A percentile compares a stretch with the other conserved stretches of the same genome.
Evolutionary conservation across 2,329 filamentous ascomycete genomes (phyloP).

Genomic region (Scedosporium aurantiacum): DNA sequence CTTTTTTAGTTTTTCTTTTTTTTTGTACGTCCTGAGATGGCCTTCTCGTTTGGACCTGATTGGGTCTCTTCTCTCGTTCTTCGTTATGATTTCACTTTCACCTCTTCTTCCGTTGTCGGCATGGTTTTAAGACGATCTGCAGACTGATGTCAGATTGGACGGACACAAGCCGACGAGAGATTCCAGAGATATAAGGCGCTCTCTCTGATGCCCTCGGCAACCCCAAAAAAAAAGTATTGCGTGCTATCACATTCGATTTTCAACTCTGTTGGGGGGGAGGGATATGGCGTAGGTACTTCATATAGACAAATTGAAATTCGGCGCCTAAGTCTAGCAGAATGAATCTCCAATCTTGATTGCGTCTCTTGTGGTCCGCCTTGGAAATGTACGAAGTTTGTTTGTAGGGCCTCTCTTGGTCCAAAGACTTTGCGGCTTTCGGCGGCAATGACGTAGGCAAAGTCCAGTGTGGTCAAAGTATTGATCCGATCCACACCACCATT

Average conservation of each 20-base stretch:
- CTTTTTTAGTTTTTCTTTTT: neutral
- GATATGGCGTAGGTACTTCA: constrained; percentile 2
- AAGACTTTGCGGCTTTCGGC: too few relatives aligned
- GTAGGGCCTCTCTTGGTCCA: too few relatives aligned
- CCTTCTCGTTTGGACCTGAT: neutral
- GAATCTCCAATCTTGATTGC: neutral
- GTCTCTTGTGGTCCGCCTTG: neutral
- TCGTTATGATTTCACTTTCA: neutral
- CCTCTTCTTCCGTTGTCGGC: neutral
- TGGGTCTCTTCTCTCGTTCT: neutral
- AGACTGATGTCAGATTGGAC: neutral
- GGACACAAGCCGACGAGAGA: neutral
- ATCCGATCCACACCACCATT: too few relatives aligned
- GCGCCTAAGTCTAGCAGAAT: neutral
- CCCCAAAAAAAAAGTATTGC: neutral
- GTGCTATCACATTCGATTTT: neutral
- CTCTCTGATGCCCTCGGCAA: neutral
- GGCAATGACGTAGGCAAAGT: too few relatives aligned
- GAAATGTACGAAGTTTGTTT: too few relatives aligned
- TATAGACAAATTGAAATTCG: constrained; percentile 6
- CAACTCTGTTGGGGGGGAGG: neutral
- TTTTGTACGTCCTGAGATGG: neutral
- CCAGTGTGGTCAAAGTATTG: too few relatives aligned
- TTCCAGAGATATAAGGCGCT: neutral
- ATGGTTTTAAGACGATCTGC: neutral